These are phyloP conservation scores for Lachnellula suecica DNA, from an alignment of 2,329 filamentous ascomycete genomes.

Conservation along the genomic window DNA sequence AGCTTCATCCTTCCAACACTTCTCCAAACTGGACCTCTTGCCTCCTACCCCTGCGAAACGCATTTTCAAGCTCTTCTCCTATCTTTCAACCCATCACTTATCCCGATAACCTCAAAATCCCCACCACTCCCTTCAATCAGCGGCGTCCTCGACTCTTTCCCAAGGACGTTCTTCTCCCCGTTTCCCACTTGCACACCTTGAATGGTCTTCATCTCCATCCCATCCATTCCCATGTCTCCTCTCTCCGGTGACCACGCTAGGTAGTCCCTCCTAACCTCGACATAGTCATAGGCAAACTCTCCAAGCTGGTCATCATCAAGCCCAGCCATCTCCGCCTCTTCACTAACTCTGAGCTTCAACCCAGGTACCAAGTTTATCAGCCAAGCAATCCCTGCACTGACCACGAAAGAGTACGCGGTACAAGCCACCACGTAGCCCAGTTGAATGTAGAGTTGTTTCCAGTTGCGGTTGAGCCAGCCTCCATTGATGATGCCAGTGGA, in stretches of 20 bases:
- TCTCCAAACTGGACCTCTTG: too few species aligned
- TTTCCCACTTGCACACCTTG: neutral
- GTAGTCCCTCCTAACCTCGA: conserved; percentile 85
- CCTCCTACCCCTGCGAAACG: too few species aligned
- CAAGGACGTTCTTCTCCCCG: neutral
- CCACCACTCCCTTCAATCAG: neutral
- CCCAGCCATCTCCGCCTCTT: conserved; percentile 80
- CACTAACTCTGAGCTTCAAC: conserved; percentile 73
- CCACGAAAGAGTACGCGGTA: conserved; percentile 69
- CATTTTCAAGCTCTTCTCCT: too few species aligned
- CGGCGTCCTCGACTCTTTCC: neutral
- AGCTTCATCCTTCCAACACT: too few species aligned
- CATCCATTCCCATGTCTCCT: neutral
- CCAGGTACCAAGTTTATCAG: conserved; percentile 74
- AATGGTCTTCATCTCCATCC: neutral
- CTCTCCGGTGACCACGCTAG: conserved; percentile 76
- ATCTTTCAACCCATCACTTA: neutral
- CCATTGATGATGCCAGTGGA: conserved; percentile 63
- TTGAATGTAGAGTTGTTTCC: conserved; percentile 73
- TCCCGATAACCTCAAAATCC: neutral
- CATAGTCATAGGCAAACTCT: conserved; percentile 88
- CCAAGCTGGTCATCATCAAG: conserved; percentile 90
- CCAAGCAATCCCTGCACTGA: conserved; percentile 73
- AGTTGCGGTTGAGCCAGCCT: conserved; percentile 76
- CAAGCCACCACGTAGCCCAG: conserved; percentile 71